phyloP scores from a whole-genome alignment of 331 rosid genomes.

The Malus hybrid region DNA sequence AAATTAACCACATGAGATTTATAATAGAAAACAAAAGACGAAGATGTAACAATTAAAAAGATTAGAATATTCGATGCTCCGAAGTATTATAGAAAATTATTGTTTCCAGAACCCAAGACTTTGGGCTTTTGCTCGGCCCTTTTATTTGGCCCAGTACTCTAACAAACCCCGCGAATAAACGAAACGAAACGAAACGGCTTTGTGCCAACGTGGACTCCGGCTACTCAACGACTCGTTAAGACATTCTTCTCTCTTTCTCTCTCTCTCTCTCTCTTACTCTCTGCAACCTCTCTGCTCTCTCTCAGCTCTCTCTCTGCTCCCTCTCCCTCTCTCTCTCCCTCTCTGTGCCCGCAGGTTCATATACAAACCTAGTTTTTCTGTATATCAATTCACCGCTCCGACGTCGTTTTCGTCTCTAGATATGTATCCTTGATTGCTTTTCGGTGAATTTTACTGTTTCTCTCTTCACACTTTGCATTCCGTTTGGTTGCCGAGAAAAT shows the following conservation, averaged over 20 bases:
- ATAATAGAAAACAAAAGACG: no score
- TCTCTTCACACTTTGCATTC: background rate
- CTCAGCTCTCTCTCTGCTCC: no score
- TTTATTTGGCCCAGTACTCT: background rate
- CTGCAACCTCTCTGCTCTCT: background rate
- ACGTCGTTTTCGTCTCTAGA: background rate
- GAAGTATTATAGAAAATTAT: rapidly evolving
- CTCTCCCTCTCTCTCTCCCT: no score
- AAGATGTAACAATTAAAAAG: no score
- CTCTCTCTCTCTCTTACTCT: background rate
- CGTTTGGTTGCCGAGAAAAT: slow-evolving; percentile 28
- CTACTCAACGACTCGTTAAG: slow-evolving; percentile 6
- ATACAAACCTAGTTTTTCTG: background rate
- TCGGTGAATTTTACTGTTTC: background rate
- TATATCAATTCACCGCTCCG: background rate
- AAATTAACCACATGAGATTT: no score
- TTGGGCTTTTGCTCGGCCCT: background rate
- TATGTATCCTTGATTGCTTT: slow-evolving; percentile 1
- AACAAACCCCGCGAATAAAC: background rate
- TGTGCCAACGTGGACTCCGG: slow-evolving; percentile 30
- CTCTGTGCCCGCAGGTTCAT: background rate
- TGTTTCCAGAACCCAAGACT: background rate
- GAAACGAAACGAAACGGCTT: slow-evolving; percentile 15
- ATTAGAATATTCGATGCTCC: rapidly evolving
- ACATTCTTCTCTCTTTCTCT: background rate